Percentiles rank a stretch among this genome's conserved stretches.
phyloP scores from a whole-genome alignment of 1,139 yeast species.

The Suhomyces terraborum region DNA sequence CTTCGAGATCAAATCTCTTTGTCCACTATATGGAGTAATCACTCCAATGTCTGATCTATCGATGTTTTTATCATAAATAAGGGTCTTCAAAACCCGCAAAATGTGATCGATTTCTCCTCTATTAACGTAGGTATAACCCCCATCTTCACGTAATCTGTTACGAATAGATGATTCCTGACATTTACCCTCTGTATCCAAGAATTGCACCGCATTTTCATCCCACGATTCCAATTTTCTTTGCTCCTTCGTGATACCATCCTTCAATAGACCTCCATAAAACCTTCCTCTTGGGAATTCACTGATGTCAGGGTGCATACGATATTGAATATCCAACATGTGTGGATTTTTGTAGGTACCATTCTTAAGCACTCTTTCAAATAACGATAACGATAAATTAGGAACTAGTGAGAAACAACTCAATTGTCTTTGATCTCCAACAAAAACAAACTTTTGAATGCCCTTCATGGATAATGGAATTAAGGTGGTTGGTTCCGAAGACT shows the following conservation, averaged over 20 bases:
- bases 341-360: conserved; percentile 61
- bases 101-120: conserved; percentile 52
- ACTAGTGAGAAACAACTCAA: conserved; percentile 67
- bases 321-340: conserved; percentile 70
- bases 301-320: conserved; percentile 66
- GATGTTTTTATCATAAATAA: conserved; percentile 57
- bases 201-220: conserved; percentile 48
- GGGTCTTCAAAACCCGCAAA: conserved; percentile 45
- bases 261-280: conserved; percentile 55
- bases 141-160: conserved; percentile 47
- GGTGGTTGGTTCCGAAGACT: conserved; percentile 70
- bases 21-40: conserved; percentile 74
- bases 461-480: conserved; percentile 69
- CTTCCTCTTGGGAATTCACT: conserved; percentile 63
- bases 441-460: conserved; percentile 65
- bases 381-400: conserved; percentile 57
- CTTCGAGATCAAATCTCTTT: conserved; percentile 61
- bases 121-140: conserved; percentile 58
- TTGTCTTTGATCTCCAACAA: conserved; percentile 73
- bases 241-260: conserved; percentile 59
- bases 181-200: conserved; percentile 52
- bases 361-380: conserved; percentile 58
- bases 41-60: conserved; percentile 57
- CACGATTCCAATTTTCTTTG: conserved; percentile 48
- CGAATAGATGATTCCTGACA: conserved; percentile 48